A percentile compares a stretch with the other conserved stretches of the same genome.
Evolutionary conservation across 2,329 filamentous ascomycete genomes (phyloP).

Genomic region (Beauveria sp.): DNA sequence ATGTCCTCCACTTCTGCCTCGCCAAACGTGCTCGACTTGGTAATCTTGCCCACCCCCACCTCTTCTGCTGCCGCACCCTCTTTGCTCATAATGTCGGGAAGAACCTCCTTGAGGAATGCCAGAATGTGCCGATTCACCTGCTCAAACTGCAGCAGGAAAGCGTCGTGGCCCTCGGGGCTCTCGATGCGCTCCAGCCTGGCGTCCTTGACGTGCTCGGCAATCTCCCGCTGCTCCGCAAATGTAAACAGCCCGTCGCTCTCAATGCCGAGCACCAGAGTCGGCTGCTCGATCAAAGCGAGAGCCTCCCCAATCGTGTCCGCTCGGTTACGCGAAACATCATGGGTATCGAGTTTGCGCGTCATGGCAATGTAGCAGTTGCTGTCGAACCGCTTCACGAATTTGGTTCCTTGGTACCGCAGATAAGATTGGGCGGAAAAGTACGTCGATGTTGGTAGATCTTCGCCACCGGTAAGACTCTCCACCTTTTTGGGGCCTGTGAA

Average conservation of each 20-base stretch:
- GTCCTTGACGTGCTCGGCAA: constrained; percentile 73
- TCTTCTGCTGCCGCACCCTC: constrained; percentile 43
- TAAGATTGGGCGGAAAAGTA: constrained; percentile 99
- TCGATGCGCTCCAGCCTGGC: constrained; percentile 80
- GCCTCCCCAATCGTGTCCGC: constrained; percentile 63
- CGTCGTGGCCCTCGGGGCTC: constrained; percentile 91
- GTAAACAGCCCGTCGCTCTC: constrained; percentile 95
- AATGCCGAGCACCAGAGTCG: constrained; percentile 85
- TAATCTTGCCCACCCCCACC: constrained; percentile 53
- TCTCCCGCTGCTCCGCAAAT: constrained; percentile 90
- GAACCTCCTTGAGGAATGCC: constrained; percentile 69
- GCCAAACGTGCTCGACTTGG: constrained; percentile 86
- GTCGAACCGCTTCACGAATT: constrained; percentile 96
- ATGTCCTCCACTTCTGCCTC: constrained; percentile 96
- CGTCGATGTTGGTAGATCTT: constrained; percentile 54
- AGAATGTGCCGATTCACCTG: constrained; percentile 88
- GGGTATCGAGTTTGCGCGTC: constrained; percentile 93
- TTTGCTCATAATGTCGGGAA: constrained; percentile 81
- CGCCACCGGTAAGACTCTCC: constrained; percentile 41
- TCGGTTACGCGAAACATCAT: constrained; percentile 82
- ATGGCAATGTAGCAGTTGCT: constrained; percentile 99
- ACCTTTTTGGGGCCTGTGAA: constrained; percentile 57
- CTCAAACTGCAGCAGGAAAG: constrained; percentile 93
- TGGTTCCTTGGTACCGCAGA: constrained; percentile 88
- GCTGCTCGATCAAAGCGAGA: constrained; percentile 76